Base-by-base conservation (phyloP, 768 basidiomycete genomes). In the Megacollybia marginata region DNA sequence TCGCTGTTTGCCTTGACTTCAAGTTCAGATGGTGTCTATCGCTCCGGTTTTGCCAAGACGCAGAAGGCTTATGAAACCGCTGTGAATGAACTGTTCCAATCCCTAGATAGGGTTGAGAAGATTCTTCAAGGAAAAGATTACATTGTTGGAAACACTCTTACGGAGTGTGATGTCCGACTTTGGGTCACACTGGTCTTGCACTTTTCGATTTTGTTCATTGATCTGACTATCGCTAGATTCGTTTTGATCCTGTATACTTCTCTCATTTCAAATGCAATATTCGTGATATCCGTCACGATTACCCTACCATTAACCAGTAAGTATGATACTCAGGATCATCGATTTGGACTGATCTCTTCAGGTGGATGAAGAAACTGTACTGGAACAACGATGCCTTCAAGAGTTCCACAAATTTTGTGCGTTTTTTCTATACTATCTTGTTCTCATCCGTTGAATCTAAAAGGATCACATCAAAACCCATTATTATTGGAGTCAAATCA, bases 191-290 rank as follows among this genome's bases (percentile, higher is more conserved):
- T 93, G 51, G 86, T 93, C 54, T 56, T 88, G 67, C 35, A 18
- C 46, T 15, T 38, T 31, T 51, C n/a, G 44, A 19, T 18, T 34
- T 46, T 19, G 5, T 33, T 35, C 34, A 11, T 28, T 31, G 32
- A 46, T 35, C 31, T 2, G 33, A 46, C 8, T 45, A 11, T 44
- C 32, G 2, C 48, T 50, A 90, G 87, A 69, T 91, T 53, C 89
- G 92, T 33, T 94, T 93, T 66, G 92, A 95, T 58, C 83, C 85
- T 1, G 94, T 87, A 13, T 97, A 98, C 65, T 77, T 86, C 44
- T 81, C 85, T 0, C 90, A 92, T 63, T 98, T 98, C 78, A 97
- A 97, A 58, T 94, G 92, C 70, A 93, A 95, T 72, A 63, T 91
- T 55, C 82, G 85, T 31, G 82, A 78, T 40, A 88, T 96, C 61